These are phyloP conservation scores for Beta corolliflora DNA, from an alignment of 179 eudicot genomes.

Conservation along the genomic window DNA sequence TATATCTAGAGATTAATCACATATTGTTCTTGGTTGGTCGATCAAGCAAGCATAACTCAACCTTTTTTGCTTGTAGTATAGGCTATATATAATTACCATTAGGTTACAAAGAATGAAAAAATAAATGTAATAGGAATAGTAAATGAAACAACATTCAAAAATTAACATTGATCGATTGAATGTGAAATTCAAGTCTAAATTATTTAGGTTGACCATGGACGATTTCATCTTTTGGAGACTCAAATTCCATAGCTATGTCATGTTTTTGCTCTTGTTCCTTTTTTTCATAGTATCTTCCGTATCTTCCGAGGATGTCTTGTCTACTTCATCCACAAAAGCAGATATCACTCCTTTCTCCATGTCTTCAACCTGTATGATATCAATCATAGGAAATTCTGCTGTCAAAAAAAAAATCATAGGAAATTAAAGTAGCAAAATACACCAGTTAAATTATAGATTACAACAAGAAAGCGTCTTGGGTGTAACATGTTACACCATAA, in stretches of 20 bases:
- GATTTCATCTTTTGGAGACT: not conserved
- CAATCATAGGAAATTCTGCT: no score
- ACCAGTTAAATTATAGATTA: no score
- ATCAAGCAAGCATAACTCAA: no score
- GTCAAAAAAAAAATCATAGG: no score
- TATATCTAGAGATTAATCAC: no score
- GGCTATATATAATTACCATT: no score
- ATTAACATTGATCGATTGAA: not conserved
- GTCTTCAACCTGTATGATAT: conserved; percentile 1
- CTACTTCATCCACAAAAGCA: not conserved
- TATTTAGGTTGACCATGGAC: not conserved
- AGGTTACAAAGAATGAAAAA: not conserved
- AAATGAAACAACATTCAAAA: not conserved
- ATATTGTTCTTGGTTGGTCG: no score
- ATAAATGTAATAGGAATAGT: not conserved
- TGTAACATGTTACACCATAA: no score
- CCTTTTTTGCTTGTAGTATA: no score
- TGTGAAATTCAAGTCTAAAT: not conserved
- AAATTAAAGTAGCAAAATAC: no score
- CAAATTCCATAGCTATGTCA: not conserved
- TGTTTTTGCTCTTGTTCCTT: not conserved
- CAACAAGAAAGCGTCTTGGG: no score
- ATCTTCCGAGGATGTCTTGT: not conserved
- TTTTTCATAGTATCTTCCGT: not conserved
- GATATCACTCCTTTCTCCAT: conserved; percentile 3